Evolutionary conservation across 2,329 filamentous ascomycete genomes (phyloP).

Genomic region (Trichophyton simii): DNA sequence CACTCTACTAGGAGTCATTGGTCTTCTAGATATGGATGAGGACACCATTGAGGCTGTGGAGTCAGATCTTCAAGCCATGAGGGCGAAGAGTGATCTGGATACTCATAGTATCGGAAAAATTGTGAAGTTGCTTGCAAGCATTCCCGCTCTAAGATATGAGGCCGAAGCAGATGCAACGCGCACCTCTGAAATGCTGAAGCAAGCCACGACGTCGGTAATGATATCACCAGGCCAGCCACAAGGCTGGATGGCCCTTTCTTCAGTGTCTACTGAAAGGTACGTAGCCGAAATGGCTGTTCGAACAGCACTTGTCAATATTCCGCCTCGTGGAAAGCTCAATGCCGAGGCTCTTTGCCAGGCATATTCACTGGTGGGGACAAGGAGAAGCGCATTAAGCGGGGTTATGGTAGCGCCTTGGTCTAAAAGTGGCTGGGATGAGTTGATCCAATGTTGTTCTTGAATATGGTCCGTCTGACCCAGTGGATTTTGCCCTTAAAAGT

Average conservation of each 20-base stretch:
- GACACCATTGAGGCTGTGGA: slow-evolving; percentile 71
- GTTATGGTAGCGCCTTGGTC: slow-evolving; percentile 75
- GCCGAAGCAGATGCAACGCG: slow-evolving; percentile 26
- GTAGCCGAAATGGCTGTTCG: slow-evolving; percentile 66
- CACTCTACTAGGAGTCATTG: slow-evolving; percentile 70
- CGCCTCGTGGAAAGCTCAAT: slow-evolving; percentile 56
- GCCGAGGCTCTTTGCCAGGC: slow-evolving; percentile 59
- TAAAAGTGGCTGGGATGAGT: slow-evolving; percentile 48
- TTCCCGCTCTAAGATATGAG: slow-evolving; percentile 48
- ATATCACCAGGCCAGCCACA: slow-evolving; percentile 65
- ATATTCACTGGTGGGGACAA: slow-evolving; percentile 59
- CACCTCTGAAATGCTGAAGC: slow-evolving; percentile 37
- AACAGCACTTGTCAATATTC: slow-evolving; percentile 62
- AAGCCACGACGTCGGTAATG: slow-evolving; percentile 67
- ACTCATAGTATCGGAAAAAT: slow-evolving; percentile 55
- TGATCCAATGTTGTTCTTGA: slow-evolving; percentile 20
- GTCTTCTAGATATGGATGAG: slow-evolving; percentile 63
- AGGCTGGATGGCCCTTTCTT: slow-evolving; percentile 67
- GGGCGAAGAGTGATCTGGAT: slow-evolving; percentile 53
- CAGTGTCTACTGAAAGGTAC: slow-evolving; percentile 41
- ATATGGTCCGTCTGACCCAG: too few species aligned
- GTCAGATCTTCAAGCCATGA: slow-evolving; percentile 60
- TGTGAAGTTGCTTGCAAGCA: slow-evolving; percentile 60
- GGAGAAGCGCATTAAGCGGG: slow-evolving; percentile 62
- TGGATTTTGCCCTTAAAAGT: neutral